Conservation (phyloP, 1,284 basidiomycete genomes). For the Kalmanozyma brasiliensis region DNA sequence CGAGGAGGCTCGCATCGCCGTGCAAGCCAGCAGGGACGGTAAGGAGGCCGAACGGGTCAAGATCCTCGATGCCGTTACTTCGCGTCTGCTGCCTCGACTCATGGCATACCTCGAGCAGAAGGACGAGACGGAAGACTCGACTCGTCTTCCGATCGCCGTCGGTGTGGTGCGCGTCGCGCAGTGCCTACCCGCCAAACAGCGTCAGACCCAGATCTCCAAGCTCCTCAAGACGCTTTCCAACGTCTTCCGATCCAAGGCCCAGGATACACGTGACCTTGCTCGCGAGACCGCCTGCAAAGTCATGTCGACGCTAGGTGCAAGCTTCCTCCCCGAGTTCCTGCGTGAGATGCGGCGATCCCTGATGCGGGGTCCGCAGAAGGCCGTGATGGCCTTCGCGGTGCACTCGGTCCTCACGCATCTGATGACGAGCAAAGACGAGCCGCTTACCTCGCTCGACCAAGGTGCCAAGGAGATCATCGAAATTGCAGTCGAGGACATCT, state of each 20-base stretch:
- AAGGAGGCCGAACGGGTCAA: conserved; percentile 56
- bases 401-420: conserved; percentile 83
- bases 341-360: conserved; percentile 85
- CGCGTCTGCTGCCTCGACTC: conserved; percentile 61
- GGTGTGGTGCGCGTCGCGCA: conserved; percentile 87
- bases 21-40: conserved; percentile 9
- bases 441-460: conserved; percentile 72
- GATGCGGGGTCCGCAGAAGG: conserved; percentile 89
- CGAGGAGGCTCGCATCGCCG: conserved; percentile 20
- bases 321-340: conserved; percentile 79
- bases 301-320: conserved; percentile 78
- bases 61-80: conserved; percentile 81
- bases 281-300: conserved; percentile 88
- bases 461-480: conserved; percentile 82
- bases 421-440: conserved; percentile 70
- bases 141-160: conserved; percentile 78
- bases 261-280: conserved; percentile 89
- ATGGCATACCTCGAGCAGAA: conserved; percentile 72
- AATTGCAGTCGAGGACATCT: conserved; percentile 90
- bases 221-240: conserved; percentile 87
- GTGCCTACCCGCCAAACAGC: conserved; percentile 77
- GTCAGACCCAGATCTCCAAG: conserved; percentile 75
- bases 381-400: conserved; percentile 85
- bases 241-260: conserved; percentile 88
- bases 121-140: conserved; percentile 81